These are phyloP conservation scores for Epichloe uncinata DNA, from an alignment of 2,329 filamentous ascomycete genomes.

Conservation along the genomic window DNA sequence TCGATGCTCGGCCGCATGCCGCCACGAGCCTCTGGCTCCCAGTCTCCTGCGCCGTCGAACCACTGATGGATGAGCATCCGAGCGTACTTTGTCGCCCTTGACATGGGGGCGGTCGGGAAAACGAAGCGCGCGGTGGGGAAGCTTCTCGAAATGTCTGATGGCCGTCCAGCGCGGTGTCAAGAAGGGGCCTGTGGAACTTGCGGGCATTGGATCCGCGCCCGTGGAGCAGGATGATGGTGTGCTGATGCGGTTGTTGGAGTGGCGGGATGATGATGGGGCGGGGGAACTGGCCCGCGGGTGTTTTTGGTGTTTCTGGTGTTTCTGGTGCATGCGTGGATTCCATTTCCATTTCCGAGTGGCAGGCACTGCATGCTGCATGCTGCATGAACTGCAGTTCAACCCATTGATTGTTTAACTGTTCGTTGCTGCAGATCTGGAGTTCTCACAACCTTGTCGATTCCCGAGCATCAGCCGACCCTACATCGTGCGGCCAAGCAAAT, in stretches of 20 bases:
- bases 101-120: conserved; percentile 34
- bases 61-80: conserved; percentile 21
- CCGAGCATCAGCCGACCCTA: too few relatives aligned
- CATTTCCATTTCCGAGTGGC: background rate
- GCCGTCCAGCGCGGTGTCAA: conserved; percentile 14
- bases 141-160: conserved; percentile 15
- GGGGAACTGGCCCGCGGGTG: conserved; percentile 12
- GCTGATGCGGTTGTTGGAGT: conserved; percentile 19
- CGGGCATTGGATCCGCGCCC: conserved; percentile 31
- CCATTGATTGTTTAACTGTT: too few relatives aligned
- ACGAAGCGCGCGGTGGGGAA: conserved; percentile 34
- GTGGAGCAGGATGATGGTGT: conserved; percentile 35
- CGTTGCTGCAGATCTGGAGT: too few relatives aligned
- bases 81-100: conserved; percentile 19
- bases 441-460: too few relatives aligned
- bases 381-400: too few relatives aligned
- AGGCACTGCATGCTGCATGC: too few relatives aligned
- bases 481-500: background rate
- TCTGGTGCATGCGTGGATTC: background rate
- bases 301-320: conserved; percentile 1
- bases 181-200: conserved; percentile 26
- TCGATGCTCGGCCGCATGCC: conserved; percentile 27
- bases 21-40: conserved; percentile 18
- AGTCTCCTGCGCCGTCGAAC: conserved; percentile 23
- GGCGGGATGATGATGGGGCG: conserved; percentile 12